A percentile compares a stretch with the other conserved stretches of the same genome.
These are phyloP conservation scores for Chlorella sp. DNA, from an alignment of 139 green algal genomes.

Conservation along the genomic window DNA sequence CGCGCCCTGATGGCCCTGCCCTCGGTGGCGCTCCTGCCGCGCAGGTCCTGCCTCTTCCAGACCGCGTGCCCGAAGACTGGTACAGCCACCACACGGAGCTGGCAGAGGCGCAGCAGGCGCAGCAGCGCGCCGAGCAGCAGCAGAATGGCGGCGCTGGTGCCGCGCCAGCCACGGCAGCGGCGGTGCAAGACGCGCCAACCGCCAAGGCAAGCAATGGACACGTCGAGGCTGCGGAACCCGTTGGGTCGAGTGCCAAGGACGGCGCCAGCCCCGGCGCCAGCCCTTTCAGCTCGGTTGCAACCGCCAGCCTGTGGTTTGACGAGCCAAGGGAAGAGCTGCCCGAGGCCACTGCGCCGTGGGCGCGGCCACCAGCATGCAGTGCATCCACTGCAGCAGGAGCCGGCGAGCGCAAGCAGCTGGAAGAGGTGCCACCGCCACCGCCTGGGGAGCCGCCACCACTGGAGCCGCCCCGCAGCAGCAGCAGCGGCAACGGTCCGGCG, in stretches of 20 bases:
- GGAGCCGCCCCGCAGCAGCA: neutral
- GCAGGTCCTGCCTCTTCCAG: conserved; percentile 15
- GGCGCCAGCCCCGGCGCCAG: too few species aligned
- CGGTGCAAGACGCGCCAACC: neutral
- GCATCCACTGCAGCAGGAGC: too few species aligned
- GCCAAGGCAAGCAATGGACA: too few species aligned
- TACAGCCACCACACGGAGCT: neutral
- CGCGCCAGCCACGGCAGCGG: neutral
- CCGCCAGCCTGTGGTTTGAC: conserved; percentile 14
- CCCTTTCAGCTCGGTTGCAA: too few species aligned
- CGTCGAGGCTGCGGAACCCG: too few species aligned
- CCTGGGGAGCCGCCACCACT: too few species aligned
- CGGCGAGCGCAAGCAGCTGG: too few species aligned
- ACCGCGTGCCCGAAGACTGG: conserved; percentile 4
- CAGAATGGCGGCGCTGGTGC: neutral
- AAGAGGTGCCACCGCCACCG: too few species aligned
- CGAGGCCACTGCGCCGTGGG: too few species aligned
- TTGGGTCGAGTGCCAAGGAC: too few species aligned
- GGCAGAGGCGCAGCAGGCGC: neutral
- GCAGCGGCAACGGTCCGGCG: neutral
- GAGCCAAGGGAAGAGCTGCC: too few species aligned
- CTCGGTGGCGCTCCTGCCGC: neutral
- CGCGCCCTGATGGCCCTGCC: neutral
- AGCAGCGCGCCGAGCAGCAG: neutral
- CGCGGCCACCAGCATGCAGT: too few species aligned